phyloP scores from a whole-genome alignment of 306 rosid species.

The Glycine soja region DNA sequence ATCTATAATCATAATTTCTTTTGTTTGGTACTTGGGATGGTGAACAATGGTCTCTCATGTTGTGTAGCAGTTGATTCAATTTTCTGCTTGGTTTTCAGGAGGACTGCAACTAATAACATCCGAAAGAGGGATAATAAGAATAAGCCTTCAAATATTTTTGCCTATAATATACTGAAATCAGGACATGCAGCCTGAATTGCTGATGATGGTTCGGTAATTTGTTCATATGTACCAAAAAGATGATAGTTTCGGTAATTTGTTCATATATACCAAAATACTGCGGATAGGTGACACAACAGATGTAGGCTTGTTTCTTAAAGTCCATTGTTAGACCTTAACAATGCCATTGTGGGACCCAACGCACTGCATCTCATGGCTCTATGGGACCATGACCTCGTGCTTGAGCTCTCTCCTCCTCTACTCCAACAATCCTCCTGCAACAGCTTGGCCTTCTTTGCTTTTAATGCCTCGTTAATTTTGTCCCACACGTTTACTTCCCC shows the following conservation, averaged over 20 bases:
- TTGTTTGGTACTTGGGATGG: neutral
- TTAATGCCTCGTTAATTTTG: conserved; percentile 69
- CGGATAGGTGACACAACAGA: conserved; percentile 11
- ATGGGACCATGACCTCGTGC: conserved; percentile 64
- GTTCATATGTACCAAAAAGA: conserved; percentile 39
- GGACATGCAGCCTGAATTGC: conserved; percentile 29
- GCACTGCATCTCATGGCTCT: conserved; percentile 85
- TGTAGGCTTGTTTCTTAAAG: conserved; percentile 50
- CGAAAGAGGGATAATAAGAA: conserved; percentile 38
- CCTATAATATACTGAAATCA: conserved; percentile 42
- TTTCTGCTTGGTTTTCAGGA: conserved; percentile 55
- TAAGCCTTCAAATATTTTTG: conserved; percentile 25
- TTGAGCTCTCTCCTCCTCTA: conserved; percentile 58
- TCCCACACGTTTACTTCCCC: conserved; percentile 80
- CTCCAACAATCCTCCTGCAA: conserved; percentile 63
- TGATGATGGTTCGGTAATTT: conserved; percentile 23
- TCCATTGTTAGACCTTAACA: conserved; percentile 70
- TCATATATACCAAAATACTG: conserved; percentile 37
- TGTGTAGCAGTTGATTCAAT: conserved; percentile 37
- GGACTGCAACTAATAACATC: conserved; percentile 44
- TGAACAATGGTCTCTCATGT: neutral
- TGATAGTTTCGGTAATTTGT: neutral
- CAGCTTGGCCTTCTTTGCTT: conserved; percentile 78
- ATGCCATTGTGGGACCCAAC: conserved; percentile 84
- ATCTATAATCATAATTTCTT: neutral